Percentiles rank a stretch among this genome's conserved stretches.
phyloP scores from a whole-genome alignment of 2,329 filamentous ascomycete genomes.

The Ascochyta viciae-villosae region DNA sequence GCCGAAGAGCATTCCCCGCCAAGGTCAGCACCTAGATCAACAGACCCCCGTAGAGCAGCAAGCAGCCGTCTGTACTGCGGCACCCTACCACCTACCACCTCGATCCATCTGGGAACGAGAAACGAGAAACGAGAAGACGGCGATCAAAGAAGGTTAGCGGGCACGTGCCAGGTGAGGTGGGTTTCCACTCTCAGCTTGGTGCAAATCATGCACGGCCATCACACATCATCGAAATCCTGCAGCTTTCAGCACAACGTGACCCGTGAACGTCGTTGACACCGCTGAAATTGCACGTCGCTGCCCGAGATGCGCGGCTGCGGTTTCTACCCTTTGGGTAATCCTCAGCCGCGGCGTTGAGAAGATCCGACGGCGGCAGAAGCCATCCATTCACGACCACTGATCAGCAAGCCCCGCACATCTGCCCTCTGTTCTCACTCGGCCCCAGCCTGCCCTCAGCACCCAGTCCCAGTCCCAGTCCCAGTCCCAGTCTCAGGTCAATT shows the following conservation, averaged over 20 bases:
- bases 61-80: not conserved
- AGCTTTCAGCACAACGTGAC: constrained; percentile 18
- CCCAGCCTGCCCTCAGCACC: constrained; percentile 2
- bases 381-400: not conserved
- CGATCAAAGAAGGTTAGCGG: constrained; percentile 14
- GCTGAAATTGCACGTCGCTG: constrained; percentile 2
- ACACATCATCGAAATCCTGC: constrained; percentile 23
- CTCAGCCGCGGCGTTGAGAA: constrained; percentile 1
- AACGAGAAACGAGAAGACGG: not conserved
- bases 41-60: constrained; percentile 1
- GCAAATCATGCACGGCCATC: constrained; percentile 35
- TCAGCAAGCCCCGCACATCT: constrained; percentile 14
- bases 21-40: constrained; percentile 5
- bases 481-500: too few relatives aligned
- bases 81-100: not conserved
- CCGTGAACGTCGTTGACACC: constrained; percentile 5
- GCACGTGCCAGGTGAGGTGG: constrained; percentile 16
- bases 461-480: not conserved
- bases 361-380: constrained; percentile 9
- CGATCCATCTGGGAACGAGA: constrained; percentile 12
- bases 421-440: not conserved
- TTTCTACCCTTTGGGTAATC: constrained; percentile 1
- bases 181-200: constrained; percentile 8
- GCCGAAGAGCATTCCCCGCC: constrained; percentile 20
- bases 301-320: constrained; percentile 1